Evolutionary conservation across 2,329 filamentous ascomycete species (phyloP).

Genomic region (Trichoderma atroviride): DNA sequence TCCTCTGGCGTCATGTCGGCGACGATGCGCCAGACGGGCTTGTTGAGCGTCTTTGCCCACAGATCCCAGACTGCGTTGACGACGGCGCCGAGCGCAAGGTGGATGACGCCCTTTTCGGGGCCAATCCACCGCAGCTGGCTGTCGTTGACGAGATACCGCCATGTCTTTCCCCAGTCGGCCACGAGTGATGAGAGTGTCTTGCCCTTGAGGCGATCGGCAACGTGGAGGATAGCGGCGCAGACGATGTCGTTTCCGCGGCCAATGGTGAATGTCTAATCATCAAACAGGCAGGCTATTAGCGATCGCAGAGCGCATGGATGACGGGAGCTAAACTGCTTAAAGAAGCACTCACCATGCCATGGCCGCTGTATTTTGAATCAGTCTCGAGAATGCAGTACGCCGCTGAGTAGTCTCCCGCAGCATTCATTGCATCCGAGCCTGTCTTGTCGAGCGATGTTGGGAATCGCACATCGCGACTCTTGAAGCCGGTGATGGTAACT

Average conservation of each 20-base stretch:
- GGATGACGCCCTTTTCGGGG: conserved; percentile 91
- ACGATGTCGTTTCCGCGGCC: conserved; percentile 92
- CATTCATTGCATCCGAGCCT: conserved; percentile 97
- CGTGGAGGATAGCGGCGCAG: conserved; percentile 77
- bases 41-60: conserved; percentile 84
- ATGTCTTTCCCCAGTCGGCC: conserved; percentile 81
- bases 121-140: conserved; percentile 92
- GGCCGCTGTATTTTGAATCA: conserved; percentile 69
- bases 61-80: conserved; percentile 94
- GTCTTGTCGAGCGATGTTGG: conserved; percentile 94
- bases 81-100: conserved; percentile 84
- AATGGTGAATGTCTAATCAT: conserved; percentile 72
- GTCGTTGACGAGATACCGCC: conserved; percentile 90
- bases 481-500: conserved; percentile 73
- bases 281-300: neutral
- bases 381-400: conserved; percentile 94
- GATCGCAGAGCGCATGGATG: neutral
- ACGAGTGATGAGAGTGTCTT: conserved; percentile 77
- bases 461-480: conserved; percentile 74
- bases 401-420: conserved; percentile 86
- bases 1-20: conserved; percentile 89
- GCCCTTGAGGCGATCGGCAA: conserved; percentile 75
- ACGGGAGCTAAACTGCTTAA: neutral
- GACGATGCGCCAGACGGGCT: conserved; percentile 89
- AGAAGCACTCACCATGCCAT: conserved; percentile 68